Conservation (phyloP, 805 yeast species). For the Metschnikowia matae region DNA sequence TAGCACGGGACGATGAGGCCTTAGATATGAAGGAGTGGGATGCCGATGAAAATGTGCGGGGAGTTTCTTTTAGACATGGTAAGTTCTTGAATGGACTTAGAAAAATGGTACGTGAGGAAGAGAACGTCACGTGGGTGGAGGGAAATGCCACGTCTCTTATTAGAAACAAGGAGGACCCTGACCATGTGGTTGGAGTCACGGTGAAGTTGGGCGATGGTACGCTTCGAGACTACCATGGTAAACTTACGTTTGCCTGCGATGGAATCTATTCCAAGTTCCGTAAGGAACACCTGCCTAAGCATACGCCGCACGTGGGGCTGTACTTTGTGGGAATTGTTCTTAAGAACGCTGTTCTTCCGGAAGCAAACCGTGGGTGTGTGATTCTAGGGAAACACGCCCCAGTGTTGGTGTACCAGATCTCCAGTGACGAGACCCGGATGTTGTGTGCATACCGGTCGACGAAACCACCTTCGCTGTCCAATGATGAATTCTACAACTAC, state of each 20-base stretch:
- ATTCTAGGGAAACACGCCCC: constrained; percentile 85
- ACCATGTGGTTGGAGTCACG: constrained; percentile 70
- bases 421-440: constrained; percentile 78
- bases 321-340: constrained; percentile 84
- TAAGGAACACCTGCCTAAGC: constrained; percentile 57
- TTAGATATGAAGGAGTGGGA: constrained; percentile 53
- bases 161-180: constrained; percentile 44
- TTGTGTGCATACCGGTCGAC: constrained; percentile 79
- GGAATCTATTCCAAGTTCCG: constrained; percentile 94
- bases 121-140: constrained; percentile 72
- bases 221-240: constrained; percentile 42
- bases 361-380: constrained; percentile 81
- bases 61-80: constrained; percentile 93
- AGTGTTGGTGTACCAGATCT: constrained; percentile 80
- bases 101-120: constrained; percentile 58
- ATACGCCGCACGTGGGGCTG: constrained; percentile 67
- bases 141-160: constrained; percentile 76
- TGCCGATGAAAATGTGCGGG: constrained; percentile 52
- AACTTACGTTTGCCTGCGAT: constrained; percentile 77
- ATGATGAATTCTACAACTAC: constrained; percentile 57
- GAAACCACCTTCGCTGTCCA: constrained; percentile 62
- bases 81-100: constrained; percentile 77
- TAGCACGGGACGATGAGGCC: constrained; percentile 42
- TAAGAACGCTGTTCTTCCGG: constrained; percentile 70
- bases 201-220: constrained; percentile 44